phyloP scores from a whole-genome alignment of 1,139 yeast genomes.

The Meyerozyma guilliermondii region DNA sequence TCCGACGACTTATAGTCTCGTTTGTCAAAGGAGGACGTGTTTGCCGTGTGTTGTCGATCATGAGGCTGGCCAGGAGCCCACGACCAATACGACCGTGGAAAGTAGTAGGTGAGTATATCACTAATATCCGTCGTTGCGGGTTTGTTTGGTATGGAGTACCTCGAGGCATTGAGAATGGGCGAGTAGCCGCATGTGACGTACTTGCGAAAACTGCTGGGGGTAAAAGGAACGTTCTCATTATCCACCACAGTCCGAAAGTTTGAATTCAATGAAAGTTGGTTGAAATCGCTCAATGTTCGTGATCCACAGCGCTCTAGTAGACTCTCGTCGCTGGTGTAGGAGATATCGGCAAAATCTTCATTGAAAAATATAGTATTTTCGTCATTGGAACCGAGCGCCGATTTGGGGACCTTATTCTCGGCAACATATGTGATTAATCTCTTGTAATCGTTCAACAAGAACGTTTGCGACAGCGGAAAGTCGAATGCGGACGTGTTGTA shows the following conservation, averaged over 20 bases:
- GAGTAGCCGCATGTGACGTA: slow-evolving; percentile 53
- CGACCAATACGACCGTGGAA: slow-evolving; percentile 53
- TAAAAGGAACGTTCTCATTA: slow-evolving; percentile 23
- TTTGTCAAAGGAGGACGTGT: not conserved
- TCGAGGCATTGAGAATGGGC: slow-evolving; percentile 48
- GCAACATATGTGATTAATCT: slow-evolving; percentile 38
- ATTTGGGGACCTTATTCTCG: slow-evolving; percentile 18
- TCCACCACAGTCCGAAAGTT: slow-evolving; percentile 41
- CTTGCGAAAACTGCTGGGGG: slow-evolving; percentile 23
- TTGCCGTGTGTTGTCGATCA: not conserved
- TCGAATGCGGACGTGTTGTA: slow-evolving; percentile 5
- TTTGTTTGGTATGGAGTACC: slow-evolving; percentile 16
- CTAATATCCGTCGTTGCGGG: slow-evolving; percentile 5
- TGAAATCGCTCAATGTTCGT: not conserved
- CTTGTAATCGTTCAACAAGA: slow-evolving; percentile 37
- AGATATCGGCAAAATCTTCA: not conserved
- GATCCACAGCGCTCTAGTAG: not conserved
- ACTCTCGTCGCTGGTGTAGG: not conserved
- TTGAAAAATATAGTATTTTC: not conserved
- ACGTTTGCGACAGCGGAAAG: slow-evolving; percentile 15
- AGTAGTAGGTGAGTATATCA: slow-evolving; percentile 17
- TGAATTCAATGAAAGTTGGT: slow-evolving; percentile 10
- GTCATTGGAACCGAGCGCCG: slow-evolving; percentile 2
- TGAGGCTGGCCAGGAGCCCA: slow-evolving; percentile 61
- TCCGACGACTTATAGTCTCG: not conserved